Conservation (phyloP, 1,284 basidiomycete species). For the Porodaedalea pini region DNA sequence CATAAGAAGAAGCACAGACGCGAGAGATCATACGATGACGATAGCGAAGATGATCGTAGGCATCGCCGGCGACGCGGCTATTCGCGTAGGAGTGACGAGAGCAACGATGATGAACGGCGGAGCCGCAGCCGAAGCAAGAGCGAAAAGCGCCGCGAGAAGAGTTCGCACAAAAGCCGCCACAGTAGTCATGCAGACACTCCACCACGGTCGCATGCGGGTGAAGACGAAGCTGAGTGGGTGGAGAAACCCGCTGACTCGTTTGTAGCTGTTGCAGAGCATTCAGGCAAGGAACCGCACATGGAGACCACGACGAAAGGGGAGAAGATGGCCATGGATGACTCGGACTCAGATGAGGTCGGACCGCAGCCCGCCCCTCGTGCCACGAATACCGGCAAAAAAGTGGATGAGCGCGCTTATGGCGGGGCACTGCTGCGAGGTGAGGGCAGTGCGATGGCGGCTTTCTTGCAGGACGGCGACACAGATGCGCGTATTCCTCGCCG, state of each 20-base stretch:
- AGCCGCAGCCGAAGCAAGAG: slow-evolving; percentile 28
- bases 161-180: slow-evolving; percentile 27
- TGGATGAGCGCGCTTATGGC: slow-evolving; percentile 80
- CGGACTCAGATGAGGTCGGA: slow-evolving; percentile 51
- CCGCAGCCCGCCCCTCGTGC: slow-evolving; percentile 52
- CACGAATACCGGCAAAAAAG: slow-evolving; percentile 40
- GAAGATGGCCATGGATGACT: slow-evolving; percentile 31
- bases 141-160: slow-evolving; percentile 29
- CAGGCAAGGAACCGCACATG: slow-evolving; percentile 1
- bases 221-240: slow-evolving; percentile 67
- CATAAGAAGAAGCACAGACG: slow-evolving; percentile 32
- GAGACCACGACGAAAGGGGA: slow-evolving; percentile 26
- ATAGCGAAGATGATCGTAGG: slow-evolving; percentile 20
- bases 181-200: slow-evolving; percentile 30
- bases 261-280: slow-evolving; percentile 15
- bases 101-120: slow-evolving; percentile 22
- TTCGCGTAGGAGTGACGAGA: slow-evolving; percentile 20
- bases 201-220: slow-evolving; percentile 31
- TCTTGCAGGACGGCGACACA: slow-evolving; percentile 80
- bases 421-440: slow-evolving; percentile 89
- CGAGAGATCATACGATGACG: slow-evolving; percentile 17
- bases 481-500: slow-evolving; percentile 91
- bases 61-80: slow-evolving; percentile 13
- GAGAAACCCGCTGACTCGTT: slow-evolving; percentile 50
- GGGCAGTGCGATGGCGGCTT: slow-evolving; percentile 95